phyloP scores from a whole-genome alignment of 2,329 filamentous ascomycete genomes.

The Hansfordia pulvinata region DNA sequence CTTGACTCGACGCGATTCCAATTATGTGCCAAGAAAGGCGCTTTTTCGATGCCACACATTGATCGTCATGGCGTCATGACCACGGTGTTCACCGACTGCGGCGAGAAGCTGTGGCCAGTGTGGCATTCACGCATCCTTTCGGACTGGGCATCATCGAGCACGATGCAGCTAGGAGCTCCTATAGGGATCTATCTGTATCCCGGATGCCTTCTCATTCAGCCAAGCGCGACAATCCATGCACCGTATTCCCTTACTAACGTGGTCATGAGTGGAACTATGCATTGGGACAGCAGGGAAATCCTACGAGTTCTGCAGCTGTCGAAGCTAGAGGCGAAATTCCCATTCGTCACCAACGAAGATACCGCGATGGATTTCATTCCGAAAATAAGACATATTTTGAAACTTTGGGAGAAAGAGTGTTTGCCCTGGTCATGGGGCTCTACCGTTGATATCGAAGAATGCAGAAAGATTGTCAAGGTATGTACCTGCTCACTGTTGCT shows the following conservation, averaged over 20 bases:
- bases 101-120: neutral
- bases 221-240: neutral
- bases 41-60: constrained; percentile 1
- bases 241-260: constrained; percentile 1
- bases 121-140: neutral
- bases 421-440: no score
- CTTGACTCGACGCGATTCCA: no score
- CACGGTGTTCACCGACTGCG: constrained; percentile 1
- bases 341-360: constrained; percentile 1
- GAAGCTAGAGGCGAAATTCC: neutral
- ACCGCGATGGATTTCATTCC: no score
- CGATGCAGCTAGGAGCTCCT: neutral
- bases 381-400: no score
- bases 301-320: constrained; percentile 1
- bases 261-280: neutral
- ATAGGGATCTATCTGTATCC: neutral
- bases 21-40: neutral
- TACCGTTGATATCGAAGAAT: no score
- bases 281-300: constrained; percentile 1
- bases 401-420: no score
- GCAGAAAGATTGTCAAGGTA: no score
- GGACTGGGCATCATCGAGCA: neutral
- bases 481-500: no score
- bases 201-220: constrained; percentile 1
- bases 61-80: neutral